Base-by-base conservation (phyloP, 164 flowering plant species). In the Liriodendron chinense region DNA sequence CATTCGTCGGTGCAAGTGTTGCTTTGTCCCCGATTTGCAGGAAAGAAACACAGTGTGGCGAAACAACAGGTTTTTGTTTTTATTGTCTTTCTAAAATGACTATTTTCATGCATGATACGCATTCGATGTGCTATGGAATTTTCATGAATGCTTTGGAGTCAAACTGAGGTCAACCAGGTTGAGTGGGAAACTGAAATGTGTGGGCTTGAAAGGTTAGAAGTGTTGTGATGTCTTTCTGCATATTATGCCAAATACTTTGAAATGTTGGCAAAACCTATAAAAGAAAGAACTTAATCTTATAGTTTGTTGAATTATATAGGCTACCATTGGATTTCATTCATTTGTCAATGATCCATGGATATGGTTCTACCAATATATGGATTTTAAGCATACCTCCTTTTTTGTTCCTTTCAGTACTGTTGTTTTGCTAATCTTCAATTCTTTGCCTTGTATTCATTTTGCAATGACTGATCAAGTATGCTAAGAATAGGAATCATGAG, bases 1-100 rank as follows among this genome's bases (percentile, higher is more conserved):
- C 87, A 94, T 68, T 96, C 99, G 7, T 96, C 98, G 2, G 99
- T 96, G 25, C 92, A 90, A 73, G 99, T 96, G 76, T 80, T 94
- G 72, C 99, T 94, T 69, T 91, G 94, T 79, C 93, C 97, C 24
- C 92, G 98, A 20, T 79, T 78, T 76, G 98, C 97, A 59, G 97
- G 97, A 82, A 96, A 96, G 78, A 80, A 88, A n/a, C 94, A 94
- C 76, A 94, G 98, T 75, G 92, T 93, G 95, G 76, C 79, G 66
- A 96, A 87, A 81, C 91, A 92, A 77, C 86, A 80, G 97, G 99
- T 96, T 65, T 77, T 71, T 47, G 16, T 7, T 53, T 53, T 53
- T 53, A 10, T 2, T 53, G 2, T 53, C 59, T 12, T 53, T 53
- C 8, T 53, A 53, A 53, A 53, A 8, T 53, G 67, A 22, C 16